Evolutionary conservation across 2,329 filamentous ascomycete species (phyloP), one percentile per base, ranked within the genome.

Genomic region (Monilinia laxa): DNA sequence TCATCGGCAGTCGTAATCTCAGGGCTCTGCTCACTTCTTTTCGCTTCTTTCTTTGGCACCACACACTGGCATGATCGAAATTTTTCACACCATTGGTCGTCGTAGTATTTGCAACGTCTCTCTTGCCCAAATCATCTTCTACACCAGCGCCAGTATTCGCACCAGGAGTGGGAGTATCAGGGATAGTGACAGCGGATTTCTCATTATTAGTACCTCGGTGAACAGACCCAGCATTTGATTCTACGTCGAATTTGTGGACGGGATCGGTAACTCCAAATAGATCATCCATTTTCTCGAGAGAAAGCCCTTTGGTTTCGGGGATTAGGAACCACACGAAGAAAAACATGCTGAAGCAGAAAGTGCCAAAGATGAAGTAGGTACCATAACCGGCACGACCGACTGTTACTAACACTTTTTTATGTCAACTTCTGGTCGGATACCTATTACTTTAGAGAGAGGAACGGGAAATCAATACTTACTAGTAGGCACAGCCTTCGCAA

Each of bases 261-360:
- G 56, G 23, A 10, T 64, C 54, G 6, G 65, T 63, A 4, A 64
- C 52, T 0, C 67, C 67, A 23, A 69, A 67, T 0, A 67, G 45
- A 9, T 66, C 40, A 28, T 65, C 64, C 66, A 47, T 52, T 49
- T 83, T 84, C 77, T 90, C 87, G 68, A 89, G 79, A 54, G 80
- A 80, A 67, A 83, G 47, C 20, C 88, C 88, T 80, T 91, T 91
- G 14, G 89, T 91, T 78, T 91, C 89, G 0, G 89, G 89, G 23
- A 79, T 75, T 3, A 77, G 70, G 62, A 78, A 78, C 69, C 73
- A 74, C 9, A 74, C 72, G 56, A 74, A 75, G 53, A 74, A 72
- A 55, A 74, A 75, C 85, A 90, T 90, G 71, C 81, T 74, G 72
- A 87, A 82, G 75, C 87, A 88, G 76, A 90, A 90, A 64, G 77